Percentiles rank a stretch among this genome's conserved stretches.
Evolutionary conservation across 352 stramenopile species (phyloP).

Genomic region (Globisporangium recalcitrans): DNA sequence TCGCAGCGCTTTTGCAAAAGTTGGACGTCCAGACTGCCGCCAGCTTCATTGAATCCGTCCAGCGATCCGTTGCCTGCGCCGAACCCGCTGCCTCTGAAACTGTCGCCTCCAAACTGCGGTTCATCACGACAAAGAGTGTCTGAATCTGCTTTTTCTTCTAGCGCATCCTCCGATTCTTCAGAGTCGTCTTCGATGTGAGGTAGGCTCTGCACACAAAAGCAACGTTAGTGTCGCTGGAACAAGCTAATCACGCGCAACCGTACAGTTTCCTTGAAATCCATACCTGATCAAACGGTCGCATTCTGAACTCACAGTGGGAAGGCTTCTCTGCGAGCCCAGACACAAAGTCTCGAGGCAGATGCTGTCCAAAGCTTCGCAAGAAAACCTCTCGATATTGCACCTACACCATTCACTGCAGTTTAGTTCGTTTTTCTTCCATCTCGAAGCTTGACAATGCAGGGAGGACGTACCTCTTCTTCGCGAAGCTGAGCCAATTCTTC

Average conservation of each 20-base stretch:
- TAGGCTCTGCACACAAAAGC: slow-evolving; percentile 30
- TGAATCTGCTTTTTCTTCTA: slow-evolving; percentile 27
- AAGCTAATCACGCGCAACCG: not conserved
- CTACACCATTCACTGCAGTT: slow-evolving; percentile 11
- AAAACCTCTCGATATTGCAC: slow-evolving; percentile 74
- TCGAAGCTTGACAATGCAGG: not conserved
- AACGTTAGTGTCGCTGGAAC: not conserved
- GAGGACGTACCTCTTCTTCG: slow-evolving; percentile 56
- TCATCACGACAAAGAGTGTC: slow-evolving; percentile 7
- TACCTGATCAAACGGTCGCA: slow-evolving; percentile 79
- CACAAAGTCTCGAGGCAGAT: slow-evolving; percentile 79
- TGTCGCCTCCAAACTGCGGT: slow-evolving; percentile 16
- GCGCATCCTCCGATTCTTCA: slow-evolving; percentile 20
- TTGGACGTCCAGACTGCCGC: slow-evolving; percentile 36
- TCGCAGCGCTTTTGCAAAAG: slow-evolving; percentile 61
- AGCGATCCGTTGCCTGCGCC: slow-evolving; percentile 24
- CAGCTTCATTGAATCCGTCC: slow-evolving; percentile 15
- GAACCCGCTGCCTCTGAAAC: slow-evolving; percentile 16
- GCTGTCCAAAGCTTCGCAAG: slow-evolving; percentile 67
- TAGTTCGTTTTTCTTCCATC: not conserved
- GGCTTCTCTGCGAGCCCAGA: slow-evolving; percentile 79
- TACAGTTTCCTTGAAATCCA: not conserved
- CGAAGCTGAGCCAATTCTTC: slow-evolving; percentile 79
- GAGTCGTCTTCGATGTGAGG: slow-evolving; percentile 55
- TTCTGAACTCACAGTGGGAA: slow-evolving; percentile 85